Conservation (phyloP, 805 yeast species). For the Novakomyces olei region DNA sequence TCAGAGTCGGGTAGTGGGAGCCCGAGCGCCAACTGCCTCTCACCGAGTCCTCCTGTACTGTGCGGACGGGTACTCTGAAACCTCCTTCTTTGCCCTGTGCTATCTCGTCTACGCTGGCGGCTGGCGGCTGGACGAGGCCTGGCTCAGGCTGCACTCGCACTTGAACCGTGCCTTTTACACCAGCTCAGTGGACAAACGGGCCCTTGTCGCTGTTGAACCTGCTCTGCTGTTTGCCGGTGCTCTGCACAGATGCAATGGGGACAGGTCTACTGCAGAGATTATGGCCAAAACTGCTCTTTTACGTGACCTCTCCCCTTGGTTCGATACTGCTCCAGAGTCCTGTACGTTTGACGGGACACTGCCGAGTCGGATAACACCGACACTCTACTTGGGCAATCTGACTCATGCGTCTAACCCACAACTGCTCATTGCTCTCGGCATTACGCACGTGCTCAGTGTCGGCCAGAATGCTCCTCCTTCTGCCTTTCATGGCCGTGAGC, state of each 20-base stretch:
- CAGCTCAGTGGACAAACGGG: constrained; percentile 50
- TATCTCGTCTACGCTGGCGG: constrained; percentile 51
- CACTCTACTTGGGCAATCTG: constrained; percentile 65
- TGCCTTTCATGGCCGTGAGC: constrained; percentile 3
- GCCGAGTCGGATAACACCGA: constrained; percentile 67
- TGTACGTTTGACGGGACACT: constrained; percentile 34
- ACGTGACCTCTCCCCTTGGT: too few species aligned
- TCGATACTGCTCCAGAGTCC: constrained; percentile 6
- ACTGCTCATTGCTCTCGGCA: constrained; percentile 40
- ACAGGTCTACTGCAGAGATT: not conserved
- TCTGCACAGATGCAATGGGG: not conserved
- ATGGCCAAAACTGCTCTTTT: too few species aligned
- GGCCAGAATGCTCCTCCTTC: constrained; percentile 34
- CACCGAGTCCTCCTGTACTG: constrained; percentile 61
- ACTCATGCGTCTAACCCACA: constrained; percentile 57
- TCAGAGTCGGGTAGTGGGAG: not conserved
- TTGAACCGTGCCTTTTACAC: constrained; percentile 65
- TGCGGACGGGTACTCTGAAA: constrained; percentile 82
- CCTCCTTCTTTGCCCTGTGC: constrained; percentile 50
- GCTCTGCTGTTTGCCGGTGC: constrained; percentile 22
- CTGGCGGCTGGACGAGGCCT: constrained; percentile 37
- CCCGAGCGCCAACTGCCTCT: constrained; percentile 36
- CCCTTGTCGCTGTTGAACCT: constrained; percentile 42
- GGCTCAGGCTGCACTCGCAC: constrained; percentile 36
- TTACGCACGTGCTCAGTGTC: constrained; percentile 57